Percentiles rank a stretch among this genome's conserved stretches.
These are phyloP conservation scores for Pachysandra terminalis DNA, from an alignment of 164 flowering plant genomes.

Conservation along the genomic window DNA sequence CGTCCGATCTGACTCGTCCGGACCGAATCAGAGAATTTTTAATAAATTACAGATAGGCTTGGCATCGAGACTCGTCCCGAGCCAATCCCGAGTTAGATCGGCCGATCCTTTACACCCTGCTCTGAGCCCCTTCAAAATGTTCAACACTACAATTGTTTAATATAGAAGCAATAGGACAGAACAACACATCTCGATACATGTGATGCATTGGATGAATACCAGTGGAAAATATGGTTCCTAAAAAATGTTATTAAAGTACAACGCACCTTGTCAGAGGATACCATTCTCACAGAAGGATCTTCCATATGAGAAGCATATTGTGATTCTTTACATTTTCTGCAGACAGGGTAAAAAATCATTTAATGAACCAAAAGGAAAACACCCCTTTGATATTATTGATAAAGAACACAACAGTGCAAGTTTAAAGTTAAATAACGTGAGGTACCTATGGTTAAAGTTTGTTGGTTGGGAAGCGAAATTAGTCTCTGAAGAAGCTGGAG, in stretches of 20 bases:
- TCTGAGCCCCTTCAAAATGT: neutral
- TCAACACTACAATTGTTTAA: neutral
- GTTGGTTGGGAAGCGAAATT: conserved; percentile 4
- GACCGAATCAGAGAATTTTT: no score
- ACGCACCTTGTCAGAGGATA: conserved; percentile 55
- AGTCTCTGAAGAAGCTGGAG: conserved; percentile 18
- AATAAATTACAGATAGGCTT: no score
- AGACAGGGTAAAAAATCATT: conserved; percentile 5
- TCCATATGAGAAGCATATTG: conserved; percentile 10
- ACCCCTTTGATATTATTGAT: neutral
- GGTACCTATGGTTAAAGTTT: conserved; percentile 23
- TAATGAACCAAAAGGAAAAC: neutral
- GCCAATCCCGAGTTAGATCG: no score
- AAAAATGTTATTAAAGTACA: neutral
- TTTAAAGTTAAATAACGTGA: conserved; percentile 1
- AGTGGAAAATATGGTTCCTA: neutral
- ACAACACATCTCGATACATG: neutral
- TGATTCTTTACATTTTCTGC: conserved; percentile 24
- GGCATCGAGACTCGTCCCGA: no score
- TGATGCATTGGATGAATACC: neutral
- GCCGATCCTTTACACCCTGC: no score
- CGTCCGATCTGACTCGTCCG: no score
- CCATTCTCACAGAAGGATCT: conserved; percentile 28
- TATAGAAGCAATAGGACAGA: neutral
- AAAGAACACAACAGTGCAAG: neutral